Base-by-base conservation (phyloP, 106 monocot species). In the Agapanthus africanus region DNA sequence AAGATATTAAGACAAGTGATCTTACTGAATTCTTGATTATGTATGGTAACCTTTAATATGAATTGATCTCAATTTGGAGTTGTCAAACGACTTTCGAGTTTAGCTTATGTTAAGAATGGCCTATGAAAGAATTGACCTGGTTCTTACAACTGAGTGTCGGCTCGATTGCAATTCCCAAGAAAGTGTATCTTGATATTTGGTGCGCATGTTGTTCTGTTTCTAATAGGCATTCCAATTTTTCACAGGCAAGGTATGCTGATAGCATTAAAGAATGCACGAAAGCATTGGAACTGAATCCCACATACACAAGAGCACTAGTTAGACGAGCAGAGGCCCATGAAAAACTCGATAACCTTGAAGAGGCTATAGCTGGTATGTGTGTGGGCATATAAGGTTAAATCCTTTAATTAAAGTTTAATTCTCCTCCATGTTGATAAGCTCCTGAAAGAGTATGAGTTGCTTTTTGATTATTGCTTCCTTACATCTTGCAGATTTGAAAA, bases 311-410 rank as follows among this genome's bases (percentile, higher is more conserved):
- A 86, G 89, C 89, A 50, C 65, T 93, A 38, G 30, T 89, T 35
- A 86, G 93, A 80, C 89, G 89, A 77, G 93, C 62, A 68, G 93
- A 93, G 67, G 93, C 89, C 34, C 93, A 89, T 70, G 93, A 93
- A 73, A 93, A 93, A 73, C 85, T 89, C 32, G 89, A 93, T 73
- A 86, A 89, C 74, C 84, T 78, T 75, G 93, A 93, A 37, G 93
- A 93, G 77, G 83, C 93, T 70, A 93, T 89, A 80, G 76, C 78
- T 67, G 93, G 93, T 88, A 67, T 73, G 73, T 22, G 19, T 0
- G 13, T 22, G 19, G 7, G 21, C 54, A 54, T 54, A 23, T 56
- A 56, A 56, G 36, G 1, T 56, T 37, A 1, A 4, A 6, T 70
- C 27, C 38, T 36, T 15, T 11, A 32, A 19, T 18, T 8, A 32